Evolutionary conservation across 768 basidiomycete genomes (phyloP).

Genomic region (Hortiboletus campestris): DNA sequence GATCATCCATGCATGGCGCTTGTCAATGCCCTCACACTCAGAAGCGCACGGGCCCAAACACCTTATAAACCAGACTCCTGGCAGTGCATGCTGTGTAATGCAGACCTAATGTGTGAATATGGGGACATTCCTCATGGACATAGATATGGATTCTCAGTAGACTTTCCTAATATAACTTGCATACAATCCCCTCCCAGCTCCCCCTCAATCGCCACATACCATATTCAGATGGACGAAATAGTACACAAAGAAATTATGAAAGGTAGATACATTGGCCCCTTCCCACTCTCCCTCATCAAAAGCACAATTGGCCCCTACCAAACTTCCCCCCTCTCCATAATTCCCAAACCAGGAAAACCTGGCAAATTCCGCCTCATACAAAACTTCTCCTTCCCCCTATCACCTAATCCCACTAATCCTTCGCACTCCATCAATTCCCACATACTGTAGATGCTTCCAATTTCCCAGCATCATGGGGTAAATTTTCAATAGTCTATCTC

Average conservation of each 20-base stretch:
- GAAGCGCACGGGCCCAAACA: neutral
- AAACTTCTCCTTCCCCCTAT: neutral
- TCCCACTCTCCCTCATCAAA: neutral
- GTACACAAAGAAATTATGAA: neutral
- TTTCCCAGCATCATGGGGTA: too few relatives aligned
- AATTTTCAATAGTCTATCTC: too few relatives aligned
- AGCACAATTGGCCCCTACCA: neutral
- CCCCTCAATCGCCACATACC: neutral
- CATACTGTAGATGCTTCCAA: too few relatives aligned
- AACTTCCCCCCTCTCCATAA: neutral
- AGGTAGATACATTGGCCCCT: neutral
- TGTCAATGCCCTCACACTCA: neutral
- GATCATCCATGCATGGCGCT: neutral
- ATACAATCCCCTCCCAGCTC: neutral
- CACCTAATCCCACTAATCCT: too few relatives aligned
- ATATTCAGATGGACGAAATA: neutral
- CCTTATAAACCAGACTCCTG: neutral
- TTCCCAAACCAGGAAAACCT: neutral
- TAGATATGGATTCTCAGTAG: neutral
- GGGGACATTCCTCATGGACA: neutral
- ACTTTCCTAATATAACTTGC: neutral
- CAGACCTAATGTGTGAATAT: neutral
- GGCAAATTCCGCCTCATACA: too few relatives aligned
- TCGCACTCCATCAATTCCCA: too few relatives aligned
- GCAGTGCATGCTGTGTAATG: rapidly evolving